These are phyloP conservation scores for Coelastrella sp. DNA, from an alignment of 139 green algal genomes.

Conservation along the genomic window DNA sequence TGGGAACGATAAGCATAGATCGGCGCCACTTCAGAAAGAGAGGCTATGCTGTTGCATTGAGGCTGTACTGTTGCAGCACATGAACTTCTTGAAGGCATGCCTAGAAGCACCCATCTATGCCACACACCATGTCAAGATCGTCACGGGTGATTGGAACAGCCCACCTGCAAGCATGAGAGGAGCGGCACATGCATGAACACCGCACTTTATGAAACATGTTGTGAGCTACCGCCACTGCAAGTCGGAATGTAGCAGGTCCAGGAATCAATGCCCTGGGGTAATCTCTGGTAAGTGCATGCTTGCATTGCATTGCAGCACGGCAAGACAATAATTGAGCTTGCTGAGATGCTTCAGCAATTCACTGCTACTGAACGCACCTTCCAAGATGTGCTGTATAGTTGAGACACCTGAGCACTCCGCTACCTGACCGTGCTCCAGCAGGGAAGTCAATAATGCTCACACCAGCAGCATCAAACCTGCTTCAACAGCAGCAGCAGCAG, in stretches of 20 bases:
- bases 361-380: background rate
- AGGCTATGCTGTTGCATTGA: background rate
- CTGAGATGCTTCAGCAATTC: background rate
- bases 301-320: background rate
- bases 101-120: slow-evolving; percentile 73
- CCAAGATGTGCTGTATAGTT: slow-evolving; percentile 46
- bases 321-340: background rate
- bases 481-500: background rate
- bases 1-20: too few species aligned
- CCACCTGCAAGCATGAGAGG: slow-evolving; percentile 54
- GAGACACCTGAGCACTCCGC: slow-evolving; percentile 53
- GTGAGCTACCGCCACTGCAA: too few species aligned
- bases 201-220: too few species aligned
- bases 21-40: background rate
- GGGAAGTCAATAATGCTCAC: slow-evolving; percentile 84
- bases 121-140: slow-evolving; percentile 61
- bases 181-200: background rate
- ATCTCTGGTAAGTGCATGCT: too few species aligned
- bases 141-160: slow-evolving; percentile 72
- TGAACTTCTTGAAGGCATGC: background rate
- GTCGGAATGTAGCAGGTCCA: too few species aligned
- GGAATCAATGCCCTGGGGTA: too few species aligned
- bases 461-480: slow-evolving; percentile 64
- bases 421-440: slow-evolving; percentile 40
- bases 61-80: background rate